A percentile compares a stretch with the other conserved stretches of the same genome.
Evolutionary conservation across 2,329 filamentous ascomycete species (phyloP).

Genomic region (Aspergillus uvarum): DNA sequence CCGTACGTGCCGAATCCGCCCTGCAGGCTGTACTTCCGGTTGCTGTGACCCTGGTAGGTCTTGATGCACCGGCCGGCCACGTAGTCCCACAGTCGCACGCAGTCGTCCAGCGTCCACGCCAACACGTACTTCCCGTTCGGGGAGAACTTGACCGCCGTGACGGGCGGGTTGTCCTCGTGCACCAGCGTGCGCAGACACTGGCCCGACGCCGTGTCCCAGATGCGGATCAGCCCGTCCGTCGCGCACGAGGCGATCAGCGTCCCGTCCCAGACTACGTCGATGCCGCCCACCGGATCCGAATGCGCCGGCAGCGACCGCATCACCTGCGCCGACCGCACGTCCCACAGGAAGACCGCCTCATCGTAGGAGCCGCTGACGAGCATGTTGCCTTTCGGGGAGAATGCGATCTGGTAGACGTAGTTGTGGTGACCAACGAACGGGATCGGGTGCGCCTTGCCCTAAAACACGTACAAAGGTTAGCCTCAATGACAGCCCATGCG

Average conservation of each 20-base stretch:
- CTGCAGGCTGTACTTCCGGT: constrained; percentile 78
- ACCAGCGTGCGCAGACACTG: constrained; percentile 94
- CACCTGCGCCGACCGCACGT: constrained; percentile 79
- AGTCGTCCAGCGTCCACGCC: constrained; percentile 87
- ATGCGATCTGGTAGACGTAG: constrained; percentile 90
- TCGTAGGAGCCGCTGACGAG: constrained; percentile 94
- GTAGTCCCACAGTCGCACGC: constrained; percentile 92
- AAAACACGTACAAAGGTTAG: not conserved
- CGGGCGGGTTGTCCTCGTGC: constrained; percentile 91
- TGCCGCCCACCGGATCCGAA: constrained; percentile 88
- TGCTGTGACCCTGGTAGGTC: constrained; percentile 91
- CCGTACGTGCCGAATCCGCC: constrained; percentile 76
- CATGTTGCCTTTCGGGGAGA: constrained; percentile 98
- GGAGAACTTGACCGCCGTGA: constrained; percentile 85
- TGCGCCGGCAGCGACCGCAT: constrained; percentile 93
- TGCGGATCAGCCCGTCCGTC: constrained; percentile 84
- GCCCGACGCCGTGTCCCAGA: constrained; percentile 94
- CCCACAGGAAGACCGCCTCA: constrained; percentile 96
- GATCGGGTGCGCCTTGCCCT: constrained; percentile 58
- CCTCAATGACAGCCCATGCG: not conserved
- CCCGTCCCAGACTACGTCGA: constrained; percentile 90
- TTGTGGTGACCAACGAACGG: constrained; percentile 85
- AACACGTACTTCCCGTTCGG: constrained; percentile 93
- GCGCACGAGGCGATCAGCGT: constrained; percentile 90
- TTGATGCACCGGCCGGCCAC: constrained; percentile 88